phyloP scores from a whole-genome alignment of 2,329 filamentous ascomycete species.

The Colletotrichum theobromicola region DNA sequence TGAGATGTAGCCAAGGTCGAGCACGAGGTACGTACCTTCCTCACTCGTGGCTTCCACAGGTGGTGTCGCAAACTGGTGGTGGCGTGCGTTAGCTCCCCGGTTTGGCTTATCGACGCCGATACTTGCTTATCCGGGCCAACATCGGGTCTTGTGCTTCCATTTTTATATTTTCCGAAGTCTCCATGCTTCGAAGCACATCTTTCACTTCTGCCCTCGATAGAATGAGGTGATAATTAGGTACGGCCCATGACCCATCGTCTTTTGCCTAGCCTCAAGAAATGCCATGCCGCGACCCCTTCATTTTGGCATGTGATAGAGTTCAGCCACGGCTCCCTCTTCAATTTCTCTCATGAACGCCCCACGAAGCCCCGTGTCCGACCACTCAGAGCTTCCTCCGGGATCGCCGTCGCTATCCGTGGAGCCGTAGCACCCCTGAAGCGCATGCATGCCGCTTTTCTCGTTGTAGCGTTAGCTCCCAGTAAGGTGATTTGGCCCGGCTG shows the following conservation, averaged over 20 bases:
- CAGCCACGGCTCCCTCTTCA: slow-evolving; percentile 20
- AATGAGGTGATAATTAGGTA: slow-evolving; percentile 10
- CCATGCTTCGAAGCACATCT: not conserved
- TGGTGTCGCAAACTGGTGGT: not conserved
- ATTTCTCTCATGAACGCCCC: slow-evolving; percentile 13
- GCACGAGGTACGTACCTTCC: not conserved
- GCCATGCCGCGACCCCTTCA: not conserved
- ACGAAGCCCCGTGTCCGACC: slow-evolving; percentile 4
- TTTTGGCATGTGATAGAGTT: slow-evolving; percentile 22
- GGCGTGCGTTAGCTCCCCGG: not conserved
- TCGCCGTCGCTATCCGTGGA: slow-evolving; percentile 15
- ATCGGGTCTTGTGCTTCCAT: not conserved
- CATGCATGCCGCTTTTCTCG: slow-evolving; percentile 15
- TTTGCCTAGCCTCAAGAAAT: not conserved
- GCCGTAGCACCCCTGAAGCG: slow-evolving; percentile 8
- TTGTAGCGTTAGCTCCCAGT: not conserved
- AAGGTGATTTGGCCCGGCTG: slow-evolving; percentile 6
- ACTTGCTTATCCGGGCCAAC: slow-evolving; percentile 13
- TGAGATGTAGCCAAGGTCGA: not conserved
- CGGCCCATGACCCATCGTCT: not conserved
- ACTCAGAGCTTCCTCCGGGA: slow-evolving; percentile 12
- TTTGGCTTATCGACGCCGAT: not conserved
- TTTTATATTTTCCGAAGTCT: not conserved
- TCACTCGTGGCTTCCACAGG: not conserved
- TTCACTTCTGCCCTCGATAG: not conserved